Percentiles rank a stretch among this genome's conserved stretches.
phyloP scores from a whole-genome alignment of 352 stramenopile genomes.

The Ophiocytium majus region DNA sequence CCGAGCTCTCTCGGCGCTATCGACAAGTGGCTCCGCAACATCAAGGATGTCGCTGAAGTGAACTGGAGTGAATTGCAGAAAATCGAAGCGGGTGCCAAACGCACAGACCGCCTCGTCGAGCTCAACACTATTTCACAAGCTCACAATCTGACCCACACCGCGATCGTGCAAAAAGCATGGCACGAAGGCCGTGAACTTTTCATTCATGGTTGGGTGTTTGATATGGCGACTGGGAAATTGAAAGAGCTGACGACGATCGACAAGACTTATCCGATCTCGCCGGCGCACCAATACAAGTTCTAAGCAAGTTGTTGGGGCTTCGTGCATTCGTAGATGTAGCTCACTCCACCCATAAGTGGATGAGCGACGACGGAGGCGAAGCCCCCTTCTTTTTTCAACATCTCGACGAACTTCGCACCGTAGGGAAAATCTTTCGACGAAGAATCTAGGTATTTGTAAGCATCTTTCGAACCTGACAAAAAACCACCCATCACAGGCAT shows the following conservation, averaged over 20 bases:
- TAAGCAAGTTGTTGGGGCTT: too few relatives aligned
- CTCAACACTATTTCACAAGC: not conserved
- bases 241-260: slow-evolving; percentile 1
- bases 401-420: not conserved
- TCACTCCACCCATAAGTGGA: too few relatives aligned
- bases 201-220: slow-evolving; percentile 10
- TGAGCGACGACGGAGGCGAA: too few relatives aligned
- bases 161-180: slow-evolving; percentile 65
- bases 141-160: not conserved
- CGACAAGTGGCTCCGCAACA: slow-evolving; percentile 85
- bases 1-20: slow-evolving; percentile 57
- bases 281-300: not conserved
- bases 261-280: not conserved
- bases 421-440: not conserved
- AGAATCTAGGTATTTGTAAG: not conserved
- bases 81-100: not conserved
- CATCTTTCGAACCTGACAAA: not conserved
- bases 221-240: not conserved
- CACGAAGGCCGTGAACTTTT: not conserved
- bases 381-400: too few relatives aligned
- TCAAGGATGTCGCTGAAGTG: slow-evolving; percentile 78
- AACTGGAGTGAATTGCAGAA: slow-evolving; percentile 65
- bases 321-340: too few relatives aligned
- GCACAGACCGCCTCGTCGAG: not conserved
- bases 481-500: not conserved